Evolutionary conservation across 1,284 basidiomycete species (phyloP), one percentile per base, ranked within the genome.

Genomic region (Heliocybe sulcata): DNA sequence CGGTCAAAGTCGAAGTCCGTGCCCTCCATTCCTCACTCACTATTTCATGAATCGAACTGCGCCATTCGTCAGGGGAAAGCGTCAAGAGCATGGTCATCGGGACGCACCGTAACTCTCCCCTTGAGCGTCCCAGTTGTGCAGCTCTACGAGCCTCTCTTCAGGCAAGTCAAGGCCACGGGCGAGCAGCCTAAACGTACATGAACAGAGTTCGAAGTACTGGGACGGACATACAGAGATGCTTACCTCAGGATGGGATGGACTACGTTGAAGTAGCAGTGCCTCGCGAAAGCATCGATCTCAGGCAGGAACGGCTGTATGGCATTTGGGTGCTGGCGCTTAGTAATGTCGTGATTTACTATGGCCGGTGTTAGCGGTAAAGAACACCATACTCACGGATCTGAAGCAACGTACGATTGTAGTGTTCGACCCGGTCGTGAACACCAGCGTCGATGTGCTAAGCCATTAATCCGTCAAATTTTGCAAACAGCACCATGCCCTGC

Each of bases 41-140:
- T 81, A 81, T 63, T 81, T 81, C 77, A 81, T 80, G 63, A 77
- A 80, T 16, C 77, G 69, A 1, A 75, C 78, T 81, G 45, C 14
- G 35, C 11, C 25, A 1, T 19, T 42, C 9, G 64, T 57, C 16
- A 64, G 58, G 57, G 62, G 12, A 26, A 12, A 19, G 16, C 35
- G 19, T 19, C 1, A 23, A n/a, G 16, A 22, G 0, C 4, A 16
- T 2, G 50, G 23, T 14, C 47, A 2, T 12, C 45, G 1, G 20
- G 22, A 2, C 64, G 23, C 49, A 70, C 70, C 63, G 48, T 61
- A 69, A 16, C 65, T 65, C 29, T 72, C 68, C 2, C 67, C 65
- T 23, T 60, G 56, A 2, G 58, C 58, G 38, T 67, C 59, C 51
- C 61, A 71, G 4, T 58, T 57, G 53, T 72, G 70, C 16, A 61